These are phyloP conservation scores for Pyronema omphalodes DNA, from an alignment of 495 filamentous ascomycete species.

Conservation along the genomic window DNA sequence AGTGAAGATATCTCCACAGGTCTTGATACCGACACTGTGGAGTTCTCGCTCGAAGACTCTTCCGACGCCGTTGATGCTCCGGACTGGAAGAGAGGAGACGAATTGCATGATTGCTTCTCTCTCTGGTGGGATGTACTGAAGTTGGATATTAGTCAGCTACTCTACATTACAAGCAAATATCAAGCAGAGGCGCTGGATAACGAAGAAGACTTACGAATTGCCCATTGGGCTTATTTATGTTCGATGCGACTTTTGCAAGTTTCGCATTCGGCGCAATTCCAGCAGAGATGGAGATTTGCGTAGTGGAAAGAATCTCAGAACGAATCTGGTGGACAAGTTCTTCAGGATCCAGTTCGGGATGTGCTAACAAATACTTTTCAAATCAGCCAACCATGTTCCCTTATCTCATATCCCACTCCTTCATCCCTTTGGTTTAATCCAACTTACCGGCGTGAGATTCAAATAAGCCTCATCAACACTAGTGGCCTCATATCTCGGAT, in stretches of 20 bases:
- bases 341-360: slow-evolving; percentile 43
- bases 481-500: slow-evolving; percentile 76
- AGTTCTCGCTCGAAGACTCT: slow-evolving; percentile 89
- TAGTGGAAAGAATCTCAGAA: slow-evolving; percentile 52
- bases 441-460: slow-evolving; percentile 50
- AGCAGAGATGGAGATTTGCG: slow-evolving; percentile 77
- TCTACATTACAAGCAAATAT: background rate
- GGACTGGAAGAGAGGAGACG: slow-evolving; percentile 61
- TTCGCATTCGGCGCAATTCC: slow-evolving; percentile 83
- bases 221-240: slow-evolving; percentile 91
- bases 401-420: background rate
- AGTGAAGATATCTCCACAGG: slow-evolving; percentile 72
- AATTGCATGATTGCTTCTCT: slow-evolving; percentile 60
- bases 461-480: slow-evolving; percentile 94
- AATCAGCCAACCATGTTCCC: background rate
- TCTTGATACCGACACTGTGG: slow-evolving; percentile 67
- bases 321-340: slow-evolving; percentile 61
- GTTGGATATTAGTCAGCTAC: background rate
- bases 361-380: slow-evolving; percentile 47
- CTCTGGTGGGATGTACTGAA: slow-evolving; percentile 41
- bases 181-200: background rate
- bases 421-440: background rate
- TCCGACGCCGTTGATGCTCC: slow-evolving; percentile 87
- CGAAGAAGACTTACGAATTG: slow-evolving; percentile 39
- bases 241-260: slow-evolving; percentile 83